Evolutionary conservation across 306 rosid species (phyloP).

Genomic region (Quercus gilva): DNA sequence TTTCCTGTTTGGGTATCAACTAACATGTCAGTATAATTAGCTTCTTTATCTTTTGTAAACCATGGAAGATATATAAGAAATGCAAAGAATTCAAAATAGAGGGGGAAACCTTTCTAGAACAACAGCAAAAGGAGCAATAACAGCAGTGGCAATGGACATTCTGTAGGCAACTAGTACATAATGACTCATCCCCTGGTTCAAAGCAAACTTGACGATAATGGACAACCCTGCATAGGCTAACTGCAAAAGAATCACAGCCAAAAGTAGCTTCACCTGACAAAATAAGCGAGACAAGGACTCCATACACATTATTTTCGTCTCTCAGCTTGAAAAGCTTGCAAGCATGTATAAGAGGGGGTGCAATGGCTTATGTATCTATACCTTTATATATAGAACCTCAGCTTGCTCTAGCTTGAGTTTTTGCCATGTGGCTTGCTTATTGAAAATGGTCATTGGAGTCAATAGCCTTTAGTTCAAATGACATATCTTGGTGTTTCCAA

Average conservation of each 20-base stretch:
- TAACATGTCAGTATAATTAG: not conserved
- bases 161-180: constrained; percentile 46
- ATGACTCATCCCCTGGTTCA: constrained; percentile 51
- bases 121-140: constrained; percentile 51
- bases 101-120: constrained; percentile 38
- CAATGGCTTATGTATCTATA: not conserved
- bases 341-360: not conserved
- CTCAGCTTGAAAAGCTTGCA: not conserved
- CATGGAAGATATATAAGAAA: not conserved
- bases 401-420: no score
- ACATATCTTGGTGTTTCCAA: no score
- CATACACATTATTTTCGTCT: constrained; percentile 9
- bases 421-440: no score
- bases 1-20: constrained; percentile 29
- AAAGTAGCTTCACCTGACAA: constrained; percentile 26
- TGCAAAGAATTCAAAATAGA: not conserved
- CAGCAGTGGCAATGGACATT: constrained; percentile 34
- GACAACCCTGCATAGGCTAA: constrained; percentile 50
- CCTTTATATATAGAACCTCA: no score
- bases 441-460: no score
- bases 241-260: constrained; percentile 42
- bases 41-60: not conserved
- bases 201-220: constrained; percentile 36
- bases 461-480: no score
- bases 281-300: constrained; percentile 10